These are phyloP conservation scores for Paracorniculantispora psalliotae DNA, from an alignment of 2,329 filamentous ascomycete species.

Conservation along the genomic window DNA sequence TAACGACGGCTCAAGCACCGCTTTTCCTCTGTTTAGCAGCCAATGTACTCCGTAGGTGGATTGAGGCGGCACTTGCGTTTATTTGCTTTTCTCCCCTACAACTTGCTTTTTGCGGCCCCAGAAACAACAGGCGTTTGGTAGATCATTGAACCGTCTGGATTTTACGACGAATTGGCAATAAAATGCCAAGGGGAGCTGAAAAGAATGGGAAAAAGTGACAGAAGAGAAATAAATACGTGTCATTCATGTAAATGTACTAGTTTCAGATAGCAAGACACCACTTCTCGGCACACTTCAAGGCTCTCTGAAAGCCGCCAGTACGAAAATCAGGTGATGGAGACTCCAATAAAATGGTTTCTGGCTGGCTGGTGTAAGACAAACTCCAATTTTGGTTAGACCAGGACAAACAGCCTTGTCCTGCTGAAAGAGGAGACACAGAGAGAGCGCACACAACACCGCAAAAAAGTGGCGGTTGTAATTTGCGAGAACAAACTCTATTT, in stretches of 20 bases:
- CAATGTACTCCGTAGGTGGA: not conserved
- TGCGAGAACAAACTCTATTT: not conserved
- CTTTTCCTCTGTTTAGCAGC: not conserved
- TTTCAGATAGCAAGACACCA: not conserved
- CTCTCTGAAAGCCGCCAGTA: not conserved
- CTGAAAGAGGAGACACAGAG: slow-evolving; percentile 1
- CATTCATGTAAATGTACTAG: not conserved
- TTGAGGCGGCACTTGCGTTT: not conserved
- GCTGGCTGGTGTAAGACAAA: not conserved
- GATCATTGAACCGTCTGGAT: not conserved
- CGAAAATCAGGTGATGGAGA: not conserved
- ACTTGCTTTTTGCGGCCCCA: not conserved
- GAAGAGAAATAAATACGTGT: not conserved
- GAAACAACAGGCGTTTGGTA: not conserved
- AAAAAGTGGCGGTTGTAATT: not conserved
- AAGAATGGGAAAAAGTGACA: not conserved
- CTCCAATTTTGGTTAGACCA: not conserved
- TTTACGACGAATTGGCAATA: not conserved
- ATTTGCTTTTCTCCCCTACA: not conserved
- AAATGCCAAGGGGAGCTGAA: not conserved
- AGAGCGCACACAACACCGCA: not conserved
- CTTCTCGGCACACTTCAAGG: too few species aligned
- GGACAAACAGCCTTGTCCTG: not conserved
- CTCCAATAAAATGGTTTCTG: not conserved
- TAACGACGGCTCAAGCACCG: not conserved